These are phyloP conservation scores for Trypanosoma avium DNA, from an alignment of 208 protist species.

Conservation along the genomic window DNA sequence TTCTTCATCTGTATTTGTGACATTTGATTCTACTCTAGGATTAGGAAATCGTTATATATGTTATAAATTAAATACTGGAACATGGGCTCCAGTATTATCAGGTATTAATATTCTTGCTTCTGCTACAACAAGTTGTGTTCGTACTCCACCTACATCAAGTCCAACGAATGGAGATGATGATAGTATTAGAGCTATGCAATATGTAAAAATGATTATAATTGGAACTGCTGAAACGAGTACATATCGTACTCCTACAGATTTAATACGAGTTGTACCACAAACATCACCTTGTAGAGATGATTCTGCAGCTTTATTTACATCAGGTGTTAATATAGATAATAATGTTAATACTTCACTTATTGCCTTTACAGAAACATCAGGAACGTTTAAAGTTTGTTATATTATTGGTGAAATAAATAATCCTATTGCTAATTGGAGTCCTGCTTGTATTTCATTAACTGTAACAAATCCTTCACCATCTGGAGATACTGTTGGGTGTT, in stretches of 20 bases:
- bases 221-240: slow-evolving; percentile 17
- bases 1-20: slow-evolving; percentile 39
- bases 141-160: slow-evolving; percentile 22
- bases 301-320: slow-evolving; percentile 50
- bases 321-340: slow-evolving; percentile 10
- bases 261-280: slow-evolving; percentile 69
- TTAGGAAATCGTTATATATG: slow-evolving; percentile 61
- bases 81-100: slow-evolving; percentile 75
- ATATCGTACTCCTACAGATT: slow-evolving; percentile 22
- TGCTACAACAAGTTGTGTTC: slow-evolving; percentile 36
- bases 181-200: slow-evolving; percentile 76
- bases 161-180: slow-evolving; percentile 31
- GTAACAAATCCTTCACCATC: slow-evolving; percentile 47
- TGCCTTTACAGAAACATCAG: slow-evolving; percentile 50
- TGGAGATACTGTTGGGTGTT: slow-evolving; percentile 50
- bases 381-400: slow-evolving; percentile 86
- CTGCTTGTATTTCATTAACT: slow-evolving; percentile 50
- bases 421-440: slow-evolving; percentile 71
- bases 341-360: slow-evolving; percentile 29
- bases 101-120: slow-evolving; percentile 42
- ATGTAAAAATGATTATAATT: slow-evolving; percentile 56
- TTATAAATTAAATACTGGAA: slow-evolving; percentile 69
- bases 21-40: slow-evolving; percentile 40
- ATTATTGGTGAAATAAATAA: slow-evolving; percentile 47
- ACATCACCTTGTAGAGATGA: slow-evolving; percentile 54